These are phyloP conservation scores for Penstemon eatonii DNA, from an alignment of 257 asterid species.

Conservation along the genomic window DNA sequence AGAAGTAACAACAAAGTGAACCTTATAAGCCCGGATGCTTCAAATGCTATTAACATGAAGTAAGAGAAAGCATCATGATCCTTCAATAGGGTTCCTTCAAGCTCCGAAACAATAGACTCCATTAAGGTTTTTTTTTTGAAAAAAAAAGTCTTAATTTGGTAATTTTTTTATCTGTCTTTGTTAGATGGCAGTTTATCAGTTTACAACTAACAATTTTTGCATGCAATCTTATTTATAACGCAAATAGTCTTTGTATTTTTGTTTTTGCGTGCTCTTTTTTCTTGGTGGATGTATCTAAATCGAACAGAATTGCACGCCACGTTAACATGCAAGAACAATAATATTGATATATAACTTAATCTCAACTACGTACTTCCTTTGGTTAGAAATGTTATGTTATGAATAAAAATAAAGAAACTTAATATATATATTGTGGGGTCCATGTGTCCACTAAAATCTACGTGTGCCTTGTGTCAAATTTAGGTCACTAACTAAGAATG, in stretches of 20 bases:
- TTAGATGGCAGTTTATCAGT: constrained; percentile 48
- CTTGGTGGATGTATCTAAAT: constrained; percentile 45
- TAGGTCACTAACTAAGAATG: constrained; percentile 44
- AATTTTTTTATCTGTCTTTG: background rate
- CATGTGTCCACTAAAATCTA: too few relatives aligned
- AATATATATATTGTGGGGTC: constrained; percentile 19
- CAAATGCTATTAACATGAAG: constrained; percentile 88
- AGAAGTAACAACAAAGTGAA: constrained; percentile 49
- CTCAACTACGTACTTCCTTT: constrained; percentile 37
- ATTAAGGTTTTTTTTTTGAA: background rate
- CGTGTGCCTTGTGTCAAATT: too few relatives aligned
- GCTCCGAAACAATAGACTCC: constrained; percentile 60
- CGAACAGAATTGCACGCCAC: constrained; percentile 44
- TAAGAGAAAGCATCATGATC: constrained; percentile 64
- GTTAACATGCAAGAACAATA: constrained; percentile 37
- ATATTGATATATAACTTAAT: constrained; percentile 51
- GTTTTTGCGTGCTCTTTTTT: background rate
- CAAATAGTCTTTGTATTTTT: background rate
- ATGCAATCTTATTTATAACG: constrained; percentile 34
- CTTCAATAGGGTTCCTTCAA: constrained; percentile 76
- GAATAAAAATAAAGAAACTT: background rate
- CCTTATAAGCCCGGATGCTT: constrained; percentile 72
- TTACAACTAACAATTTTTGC: constrained; percentile 46
- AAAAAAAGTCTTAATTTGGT: background rate
- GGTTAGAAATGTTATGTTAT: background rate